Evolutionary conservation across 805 yeast species (phyloP).

Genomic region (Cyberlindnera galapagoensis): DNA sequence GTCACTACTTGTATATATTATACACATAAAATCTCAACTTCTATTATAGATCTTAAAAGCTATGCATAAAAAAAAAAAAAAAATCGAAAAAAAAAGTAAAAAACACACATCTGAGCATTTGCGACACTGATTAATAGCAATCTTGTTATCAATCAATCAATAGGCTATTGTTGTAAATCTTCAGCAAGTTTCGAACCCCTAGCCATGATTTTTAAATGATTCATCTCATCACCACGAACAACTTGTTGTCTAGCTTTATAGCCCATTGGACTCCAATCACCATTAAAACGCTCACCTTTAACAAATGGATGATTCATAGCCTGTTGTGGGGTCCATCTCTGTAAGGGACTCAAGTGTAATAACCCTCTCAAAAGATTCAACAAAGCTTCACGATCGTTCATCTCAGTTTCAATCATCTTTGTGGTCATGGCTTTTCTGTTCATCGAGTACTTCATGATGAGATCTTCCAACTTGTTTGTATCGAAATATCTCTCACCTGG

Average conservation of each 20-base stretch:
- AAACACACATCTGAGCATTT: too few species aligned
- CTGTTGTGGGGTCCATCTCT: slow-evolving; percentile 95
- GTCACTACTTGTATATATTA: slow-evolving; percentile 1
- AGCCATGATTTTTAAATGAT: too few species aligned
- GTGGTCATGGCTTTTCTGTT: slow-evolving; percentile 49
- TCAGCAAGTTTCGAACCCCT: too few species aligned
- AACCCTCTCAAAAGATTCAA: slow-evolving; percentile 75
- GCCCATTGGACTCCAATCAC: slow-evolving; percentile 49
- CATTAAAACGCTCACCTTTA: slow-evolving; percentile 49
- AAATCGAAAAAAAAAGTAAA: too few species aligned
- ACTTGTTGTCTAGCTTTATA: slow-evolving; percentile 6
- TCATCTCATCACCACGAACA: too few species aligned
- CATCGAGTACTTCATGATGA: slow-evolving; percentile 68
- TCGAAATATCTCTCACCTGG: slow-evolving; percentile 84
- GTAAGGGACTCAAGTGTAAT: slow-evolving; percentile 81
- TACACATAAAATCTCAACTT: too few species aligned
- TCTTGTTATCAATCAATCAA: too few species aligned
- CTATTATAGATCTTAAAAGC: too few species aligned
- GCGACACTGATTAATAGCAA: too few species aligned
- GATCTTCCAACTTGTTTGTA: slow-evolving; percentile 57
- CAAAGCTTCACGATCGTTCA: slow-evolving; percentile 62
- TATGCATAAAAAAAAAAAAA: too few species aligned
- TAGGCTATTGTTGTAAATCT: too few species aligned
- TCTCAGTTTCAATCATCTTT: slow-evolving; percentile 55
- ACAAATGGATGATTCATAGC: slow-evolving; percentile 90